Base-by-base conservation (phyloP, 1,139 yeast species). In the Lodderomyces margitis region DNA sequence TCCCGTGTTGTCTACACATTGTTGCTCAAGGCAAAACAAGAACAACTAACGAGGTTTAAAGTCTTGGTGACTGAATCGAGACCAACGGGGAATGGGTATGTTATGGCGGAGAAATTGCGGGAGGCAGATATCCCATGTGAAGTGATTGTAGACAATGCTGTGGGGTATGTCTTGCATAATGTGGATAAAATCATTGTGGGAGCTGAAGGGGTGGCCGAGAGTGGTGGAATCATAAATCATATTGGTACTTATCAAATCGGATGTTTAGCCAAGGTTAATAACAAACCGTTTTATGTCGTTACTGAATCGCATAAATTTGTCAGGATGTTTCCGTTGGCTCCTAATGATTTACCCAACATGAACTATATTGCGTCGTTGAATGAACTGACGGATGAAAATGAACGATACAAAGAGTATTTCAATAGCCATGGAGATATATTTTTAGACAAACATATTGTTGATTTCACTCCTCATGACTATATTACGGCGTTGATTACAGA, bases 181-280 rank as follows among this genome's bases (percentile, higher is more conserved):
- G 91, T 91, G 11, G 96, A 91, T 66, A 91, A 92, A 64, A 86
- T 94, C 7, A 78, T 94, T 50, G 94, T 92, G 49, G 99, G 99
- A 43, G 98, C 98, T 1, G 98, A 92, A 64, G 99, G 99, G 49
- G 98, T 92, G 4, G 96, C 96, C 2, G 99, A 92, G 69, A 85
- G 95, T 61, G 99, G 99, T 44, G 99, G 99, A 30, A 89, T 94
- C 41, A 91, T 92, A 53, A 92, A 92, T 62, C 94, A 91, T 57
- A 86, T 94, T 50, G 99, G 99, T 3, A 83, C 96, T 1, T 92
- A 88, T 62, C 97, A 94, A 56, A 84, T 92, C 41, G 97, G 98
- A 20, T 94, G 95, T 42, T 68, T 94, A 49, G 97, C 98, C 4
- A 84, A 87, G 53, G 81, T 86, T 46, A 87, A 95, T 46, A 85